These are phyloP conservation scores for Eimeria mitis DNA, from an alignment of 169 alveolate species.

Conservation along the genomic window DNA sequence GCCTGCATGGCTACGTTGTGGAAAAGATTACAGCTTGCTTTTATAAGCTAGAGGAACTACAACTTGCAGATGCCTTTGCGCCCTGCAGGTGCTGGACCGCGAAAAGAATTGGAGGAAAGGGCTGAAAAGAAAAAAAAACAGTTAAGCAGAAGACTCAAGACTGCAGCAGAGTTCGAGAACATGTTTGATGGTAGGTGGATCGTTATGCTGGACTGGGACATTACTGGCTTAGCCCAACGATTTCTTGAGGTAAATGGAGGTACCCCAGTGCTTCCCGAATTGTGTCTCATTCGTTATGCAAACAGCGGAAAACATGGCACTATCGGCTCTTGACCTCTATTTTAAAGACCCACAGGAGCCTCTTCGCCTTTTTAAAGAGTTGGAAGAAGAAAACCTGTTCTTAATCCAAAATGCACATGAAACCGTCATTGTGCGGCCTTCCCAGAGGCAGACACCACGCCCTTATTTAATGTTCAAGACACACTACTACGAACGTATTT, in stretches of 20 bases:
- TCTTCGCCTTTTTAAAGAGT: slow-evolving; percentile 84
- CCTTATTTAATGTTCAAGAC: not conserved
- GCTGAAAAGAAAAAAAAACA: slow-evolving; percentile 73
- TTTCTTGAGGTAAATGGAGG: not conserved
- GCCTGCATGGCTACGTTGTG: not conserved
- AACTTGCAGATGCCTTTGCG: not conserved
- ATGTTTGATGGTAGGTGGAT: slow-evolving; percentile 12
- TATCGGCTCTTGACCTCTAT: slow-evolving; percentile 75
- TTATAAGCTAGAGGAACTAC: not conserved
- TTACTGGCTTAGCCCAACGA: not conserved
- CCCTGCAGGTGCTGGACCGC: slow-evolving; percentile 44
- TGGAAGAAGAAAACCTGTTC: slow-evolving; percentile 87
- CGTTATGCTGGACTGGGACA: not conserved
- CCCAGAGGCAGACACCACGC: not conserved
- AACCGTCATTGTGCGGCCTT: slow-evolving; percentile 39
- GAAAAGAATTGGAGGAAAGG: slow-evolving; percentile 72
- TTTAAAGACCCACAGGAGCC: slow-evolving; percentile 87
- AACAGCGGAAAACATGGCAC: slow-evolving; percentile 62
- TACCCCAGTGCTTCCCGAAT: not conserved
- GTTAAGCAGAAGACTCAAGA: slow-evolving; percentile 31
- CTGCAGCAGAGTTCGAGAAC: slow-evolving; percentile 66
- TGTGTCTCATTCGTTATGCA: not conserved
- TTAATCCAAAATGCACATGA: slow-evolving; percentile 87
- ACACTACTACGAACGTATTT: not conserved
- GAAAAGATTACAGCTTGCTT: no score